Evolutionary conservation across 2,329 filamentous ascomycete species (phyloP), one percentile per base, ranked within the genome.

Genomic region (Penicillium vulpinum): DNA sequence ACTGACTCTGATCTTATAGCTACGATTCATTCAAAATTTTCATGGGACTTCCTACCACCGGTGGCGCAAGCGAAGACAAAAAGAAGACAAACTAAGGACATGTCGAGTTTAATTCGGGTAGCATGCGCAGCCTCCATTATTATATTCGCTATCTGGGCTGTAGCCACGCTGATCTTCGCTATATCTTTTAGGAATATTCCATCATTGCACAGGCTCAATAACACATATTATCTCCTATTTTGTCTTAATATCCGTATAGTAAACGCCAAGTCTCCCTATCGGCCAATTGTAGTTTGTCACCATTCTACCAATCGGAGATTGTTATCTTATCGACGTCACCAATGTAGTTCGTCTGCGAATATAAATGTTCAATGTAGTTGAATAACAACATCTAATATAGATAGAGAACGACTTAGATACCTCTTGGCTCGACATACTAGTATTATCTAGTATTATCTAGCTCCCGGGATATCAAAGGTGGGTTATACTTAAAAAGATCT

Each of bases 21-120:
- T 79, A 75, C 59, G 89, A 93, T 69, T 91, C 89, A 65, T 92
- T 92, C 83, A 93, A 94, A 84, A 90, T 94, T 70, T 90, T 90
- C 72, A 91, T 94, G 86, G 90, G 91, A 40, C 77, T 95, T 51
- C 91, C 91, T 2, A 94, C 91, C 4, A 95, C 91, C 1, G 91
- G 90, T 58, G 89, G 90, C 41, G 79, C 81, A 10, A 75, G 56
- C 22, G 62, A 84, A 2, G 74, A 80, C 52, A 79, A 85, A 73
- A 78, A 75, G 65, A 67, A 70, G 56, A 26, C 22, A 1, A 51
- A 51, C 8, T 51, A 44, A n/a, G 22, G 3, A 13, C 9, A 3
- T 24, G 10, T 15, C 28, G n/a, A 3, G 6, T 45, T 15, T 41
- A 26, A 18, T 51, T 35, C 16, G 16, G 21, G 13, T 44, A 26